Conservation (phyloP, 495 filamentous ascomycete genomes). For the Penicillium fimorum region DNA sequence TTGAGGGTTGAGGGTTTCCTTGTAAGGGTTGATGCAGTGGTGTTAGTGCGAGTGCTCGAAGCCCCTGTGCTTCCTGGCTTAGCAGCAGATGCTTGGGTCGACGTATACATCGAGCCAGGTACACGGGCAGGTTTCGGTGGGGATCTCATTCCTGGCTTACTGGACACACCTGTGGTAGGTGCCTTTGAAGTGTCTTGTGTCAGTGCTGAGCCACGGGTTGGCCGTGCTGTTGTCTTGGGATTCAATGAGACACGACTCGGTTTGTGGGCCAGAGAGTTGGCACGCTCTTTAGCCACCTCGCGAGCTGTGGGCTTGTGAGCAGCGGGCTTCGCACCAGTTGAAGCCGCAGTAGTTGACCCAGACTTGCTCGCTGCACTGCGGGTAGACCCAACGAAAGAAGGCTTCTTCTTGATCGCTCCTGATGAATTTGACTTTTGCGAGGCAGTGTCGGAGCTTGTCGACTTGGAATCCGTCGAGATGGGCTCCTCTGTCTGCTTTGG, state of each 20-base stretch:
- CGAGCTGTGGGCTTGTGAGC: constrained; percentile 21
- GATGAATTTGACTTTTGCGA: constrained; percentile 28
- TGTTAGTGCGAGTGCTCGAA: constrained; percentile 47
- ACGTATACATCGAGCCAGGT: constrained; percentile 59
- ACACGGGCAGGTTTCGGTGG: constrained; percentile 63
- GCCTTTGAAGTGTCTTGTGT: constrained; percentile 32
- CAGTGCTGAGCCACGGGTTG: constrained; percentile 34
- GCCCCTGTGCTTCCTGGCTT: constrained; percentile 47
- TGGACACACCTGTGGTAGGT: constrained; percentile 19
- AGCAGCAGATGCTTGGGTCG: constrained; percentile 59
- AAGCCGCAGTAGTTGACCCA: constrained; percentile 14
- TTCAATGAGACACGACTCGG: constrained; percentile 36
- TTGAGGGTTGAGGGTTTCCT: constrained; percentile 48
- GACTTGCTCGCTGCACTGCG: constrained; percentile 37
- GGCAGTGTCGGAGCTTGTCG: constrained; percentile 12
- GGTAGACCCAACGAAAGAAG: constrained; percentile 39
- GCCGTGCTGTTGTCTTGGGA: constrained; percentile 30
- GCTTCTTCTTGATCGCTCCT: constrained; percentile 33
- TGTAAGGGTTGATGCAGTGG: constrained; percentile 31
- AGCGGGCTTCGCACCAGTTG: constrained; percentile 27
- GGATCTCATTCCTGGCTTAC: constrained; percentile 62
- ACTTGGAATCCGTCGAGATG: constrained; percentile 9
- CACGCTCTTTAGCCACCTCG: constrained; percentile 31
- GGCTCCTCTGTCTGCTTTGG: constrained; percentile 23
- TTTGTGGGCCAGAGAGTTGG: constrained; percentile 31